Conservation (phyloP, 805 yeast species). For the Saturnispora mendoncae region DNA sequence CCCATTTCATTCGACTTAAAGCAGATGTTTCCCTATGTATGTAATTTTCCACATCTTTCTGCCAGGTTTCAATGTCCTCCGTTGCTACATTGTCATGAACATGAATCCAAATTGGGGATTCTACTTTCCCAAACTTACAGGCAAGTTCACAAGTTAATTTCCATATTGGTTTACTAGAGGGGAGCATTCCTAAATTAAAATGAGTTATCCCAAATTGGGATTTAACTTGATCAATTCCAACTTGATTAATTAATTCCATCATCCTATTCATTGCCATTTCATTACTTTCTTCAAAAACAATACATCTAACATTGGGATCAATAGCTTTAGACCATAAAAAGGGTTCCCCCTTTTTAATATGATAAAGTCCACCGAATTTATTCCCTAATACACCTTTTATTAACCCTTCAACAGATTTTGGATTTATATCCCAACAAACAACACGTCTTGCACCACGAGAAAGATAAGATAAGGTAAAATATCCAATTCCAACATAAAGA, state of each 20-base stretch:
- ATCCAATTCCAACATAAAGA: slow-evolving; percentile 79
- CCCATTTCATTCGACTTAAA: slow-evolving; percentile 24
- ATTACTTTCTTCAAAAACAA: slow-evolving; percentile 60
- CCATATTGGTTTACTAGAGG: slow-evolving; percentile 62
- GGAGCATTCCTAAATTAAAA: slow-evolving; percentile 72
- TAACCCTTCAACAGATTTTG: slow-evolving; percentile 76
- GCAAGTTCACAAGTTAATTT: slow-evolving; percentile 30
- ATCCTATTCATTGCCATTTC: slow-evolving; percentile 39
- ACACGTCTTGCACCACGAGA: slow-evolving; percentile 42
- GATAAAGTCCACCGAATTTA: slow-evolving; percentile 23
- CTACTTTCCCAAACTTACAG: slow-evolving; percentile 8
- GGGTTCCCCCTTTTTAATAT: slow-evolving; percentile 25
- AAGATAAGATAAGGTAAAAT: slow-evolving; percentile 65
- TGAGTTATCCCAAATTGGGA: slow-evolving; percentile 36
- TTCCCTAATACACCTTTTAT: slow-evolving; percentile 44
- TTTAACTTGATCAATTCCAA: neutral
- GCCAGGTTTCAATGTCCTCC: slow-evolving; percentile 31
- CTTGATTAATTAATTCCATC: slow-evolving; percentile 12
- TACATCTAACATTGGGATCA: slow-evolving; percentile 23
- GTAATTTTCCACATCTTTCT: neutral
- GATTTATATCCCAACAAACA: slow-evolving; percentile 76
- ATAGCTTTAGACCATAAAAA: slow-evolving; percentile 20
- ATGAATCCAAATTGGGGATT: slow-evolving; percentile 35
- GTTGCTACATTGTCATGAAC: slow-evolving; percentile 67
- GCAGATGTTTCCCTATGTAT: neutral